Base-by-base conservation (phyloP, 352 stramenopile genomes). In the Discostella stelligera region DNA sequence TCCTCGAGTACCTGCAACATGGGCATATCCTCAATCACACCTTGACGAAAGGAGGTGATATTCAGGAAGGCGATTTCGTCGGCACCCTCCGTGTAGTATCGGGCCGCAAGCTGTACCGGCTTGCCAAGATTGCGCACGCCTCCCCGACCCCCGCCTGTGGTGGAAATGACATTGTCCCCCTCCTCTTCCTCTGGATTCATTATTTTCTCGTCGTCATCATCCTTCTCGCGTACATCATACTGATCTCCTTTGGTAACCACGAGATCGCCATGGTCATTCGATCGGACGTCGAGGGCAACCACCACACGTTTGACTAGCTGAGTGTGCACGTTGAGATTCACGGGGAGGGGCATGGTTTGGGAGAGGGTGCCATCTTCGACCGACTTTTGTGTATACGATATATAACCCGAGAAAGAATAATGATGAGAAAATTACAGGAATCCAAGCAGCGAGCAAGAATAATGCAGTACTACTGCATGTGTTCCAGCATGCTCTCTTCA, bases 231-330 rank as follows among this genome's bases (percentile, higher is more conserved):
- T 8, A 99, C 97, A 78, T 99, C 96, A 83, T 99, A 99, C 84
- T 98, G 96, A 86, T 99, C 97, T 66, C 97, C 97, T 86, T 99
- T 99, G 74, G 97, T 99, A 52, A 99, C 97, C 25, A 99, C 96
- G 6, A 99, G 89, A 78, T 99, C 96, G 61, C 96, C 96, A 14
- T 91, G 79, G 84, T 98, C 96, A 76, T 98, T 98, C 48, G 91
- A 92, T 66, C 97, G 94, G 53, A 99, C 97, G 79, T 99, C 97
- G 21, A 99, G 88, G 71, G 96, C 98, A 84, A 97, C 95, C 44
- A 99, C 97, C 52, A 99, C 87, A 72, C 97, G 94, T 83, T 98
- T 98, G 11, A 93, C 94, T 44, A 98, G 83, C 75, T 89, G 81
- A 18, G 96, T 98, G 32, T 86, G 54, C n/a, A 93, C 87, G 50